phyloP scores from a whole-genome alignment of 2,329 filamentous ascomycete genomes.

The Exophiala sp. region DNA sequence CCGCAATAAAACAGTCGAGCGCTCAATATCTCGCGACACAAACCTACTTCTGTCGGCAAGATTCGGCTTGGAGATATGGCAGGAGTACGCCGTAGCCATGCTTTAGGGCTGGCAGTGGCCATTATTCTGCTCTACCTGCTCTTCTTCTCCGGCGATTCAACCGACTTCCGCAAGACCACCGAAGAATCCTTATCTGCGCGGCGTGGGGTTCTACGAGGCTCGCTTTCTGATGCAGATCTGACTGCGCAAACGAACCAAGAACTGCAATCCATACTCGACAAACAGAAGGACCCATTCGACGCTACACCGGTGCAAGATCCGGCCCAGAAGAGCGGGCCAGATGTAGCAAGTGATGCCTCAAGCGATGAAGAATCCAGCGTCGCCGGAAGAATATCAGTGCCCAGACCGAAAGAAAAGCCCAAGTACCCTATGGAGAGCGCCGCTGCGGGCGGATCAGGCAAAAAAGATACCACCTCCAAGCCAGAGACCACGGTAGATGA shows the following conservation, averaged over 20 bases:
- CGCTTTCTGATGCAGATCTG: constrained; percentile 26
- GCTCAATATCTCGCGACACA: no score
- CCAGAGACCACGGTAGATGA: constrained; percentile 34
- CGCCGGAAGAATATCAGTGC: constrained; percentile 37
- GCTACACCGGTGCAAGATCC: constrained; percentile 2
- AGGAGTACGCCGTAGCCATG: constrained; percentile 17
- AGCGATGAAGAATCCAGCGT: constrained; percentile 9
- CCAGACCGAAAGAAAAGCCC: constrained; percentile 28
- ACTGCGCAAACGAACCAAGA: constrained; percentile 25
- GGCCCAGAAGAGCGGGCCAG: background rate
- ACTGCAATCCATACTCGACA: constrained; percentile 24
- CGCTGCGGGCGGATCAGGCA: constrained; percentile 3
- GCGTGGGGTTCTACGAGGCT: constrained; percentile 21
- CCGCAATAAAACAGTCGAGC: no score
- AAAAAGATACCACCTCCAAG: constrained; percentile 6
- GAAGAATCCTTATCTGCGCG: constrained; percentile 24
- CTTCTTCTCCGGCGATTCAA: constrained; percentile 22
- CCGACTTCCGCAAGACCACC: constrained; percentile 25
- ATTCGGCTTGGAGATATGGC: constrained; percentile 7
- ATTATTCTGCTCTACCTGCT: constrained; percentile 25
- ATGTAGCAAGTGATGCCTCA: constrained; percentile 2
- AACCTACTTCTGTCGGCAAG: background rate
- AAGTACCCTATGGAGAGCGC: constrained; percentile 18
- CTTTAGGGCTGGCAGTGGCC: constrained; percentile 17
- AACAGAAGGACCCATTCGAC: constrained; percentile 13